These are phyloP conservation scores for Ambispora gerdemannii DNA, from an alignment of 192 early-diverging fungal genomes.

Conservation along the genomic window DNA sequence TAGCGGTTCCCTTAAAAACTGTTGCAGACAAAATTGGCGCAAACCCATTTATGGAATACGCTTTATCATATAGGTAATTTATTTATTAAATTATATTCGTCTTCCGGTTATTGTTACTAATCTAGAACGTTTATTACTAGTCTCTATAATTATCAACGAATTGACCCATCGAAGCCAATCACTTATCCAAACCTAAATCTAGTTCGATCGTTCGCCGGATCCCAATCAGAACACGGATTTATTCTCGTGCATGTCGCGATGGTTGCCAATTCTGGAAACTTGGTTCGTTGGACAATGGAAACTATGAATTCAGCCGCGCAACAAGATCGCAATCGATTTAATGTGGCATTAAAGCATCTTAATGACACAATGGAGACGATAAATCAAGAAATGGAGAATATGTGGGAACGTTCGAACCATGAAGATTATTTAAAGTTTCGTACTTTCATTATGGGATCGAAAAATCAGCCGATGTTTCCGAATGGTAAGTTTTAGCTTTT, in stretches of 20 bases:
- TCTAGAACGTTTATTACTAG: no score
- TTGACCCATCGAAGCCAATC: slow-evolving; percentile 53
- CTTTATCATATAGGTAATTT: slow-evolving; percentile 59
- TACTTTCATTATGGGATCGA: slow-evolving; percentile 90
- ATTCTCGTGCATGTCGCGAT: slow-evolving; percentile 88
- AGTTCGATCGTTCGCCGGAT: slow-evolving; percentile 75
- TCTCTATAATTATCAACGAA: slow-evolving; percentile 83
- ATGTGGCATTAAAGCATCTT: slow-evolving; percentile 54
- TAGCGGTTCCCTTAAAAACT: slow-evolving; percentile 72
- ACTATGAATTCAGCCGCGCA: slow-evolving; percentile 53
- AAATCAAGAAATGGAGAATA: slow-evolving; percentile 77
- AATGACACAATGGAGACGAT: slow-evolving; percentile 62
- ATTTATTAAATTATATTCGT: no score
- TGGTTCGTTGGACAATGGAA: slow-evolving; percentile 60
- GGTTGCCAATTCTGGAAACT: slow-evolving; percentile 66
- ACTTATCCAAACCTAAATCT: slow-evolving; percentile 72
- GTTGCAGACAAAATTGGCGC: slow-evolving; percentile 69
- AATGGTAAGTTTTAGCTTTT: slow-evolving; percentile 38
- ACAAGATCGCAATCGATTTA: slow-evolving; percentile 60
- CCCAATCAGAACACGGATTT: slow-evolving; percentile 74
- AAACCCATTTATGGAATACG: slow-evolving; percentile 78
- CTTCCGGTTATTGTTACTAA: no score
- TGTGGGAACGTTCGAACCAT: slow-evolving; percentile 67
- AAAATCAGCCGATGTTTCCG: slow-evolving; percentile 89
- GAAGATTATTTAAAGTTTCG: slow-evolving; percentile 81